Evolutionary conservation across 768 basidiomycete genomes (phyloP).

Genomic region (Austroboletus eburneus): DNA sequence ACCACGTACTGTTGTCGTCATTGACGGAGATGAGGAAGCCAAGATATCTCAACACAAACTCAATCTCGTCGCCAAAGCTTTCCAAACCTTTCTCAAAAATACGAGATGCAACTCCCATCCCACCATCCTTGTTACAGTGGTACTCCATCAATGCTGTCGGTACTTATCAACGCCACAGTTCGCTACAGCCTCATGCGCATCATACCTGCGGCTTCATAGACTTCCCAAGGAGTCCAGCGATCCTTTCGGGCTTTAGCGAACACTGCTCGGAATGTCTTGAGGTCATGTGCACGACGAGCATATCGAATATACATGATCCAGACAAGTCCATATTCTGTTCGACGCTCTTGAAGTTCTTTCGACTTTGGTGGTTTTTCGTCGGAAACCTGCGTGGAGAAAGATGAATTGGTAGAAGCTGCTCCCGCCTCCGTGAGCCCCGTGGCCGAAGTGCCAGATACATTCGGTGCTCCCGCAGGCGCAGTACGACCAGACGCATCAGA

Average conservation of each 20-base stretch:
- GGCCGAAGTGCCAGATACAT: slow-evolving; percentile 4
- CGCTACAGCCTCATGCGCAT: neutral
- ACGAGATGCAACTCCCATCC: slow-evolving; percentile 69
- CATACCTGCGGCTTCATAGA: slow-evolving; percentile 86
- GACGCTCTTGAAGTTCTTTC: slow-evolving; percentile 51
- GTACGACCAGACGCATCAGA: slow-evolving; percentile 31
- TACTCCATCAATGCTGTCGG: slow-evolving; percentile 87
- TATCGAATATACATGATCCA: slow-evolving; percentile 95
- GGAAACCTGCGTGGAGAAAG: slow-evolving; percentile 46
- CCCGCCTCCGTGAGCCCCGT: slow-evolving; percentile 27
- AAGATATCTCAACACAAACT: slow-evolving; percentile 85
- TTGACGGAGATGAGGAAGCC: slow-evolving; percentile 92
- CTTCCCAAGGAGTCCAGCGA: slow-evolving; percentile 82
- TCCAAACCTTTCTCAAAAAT: slow-evolving; percentile 95
- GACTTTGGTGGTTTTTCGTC: slow-evolving; percentile 52
- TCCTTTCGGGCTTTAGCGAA: slow-evolving; percentile 82
- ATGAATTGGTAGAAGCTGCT: slow-evolving; percentile 38
- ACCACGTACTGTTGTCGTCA: slow-evolving; percentile 83
- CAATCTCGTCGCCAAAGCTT: slow-evolving; percentile 72
- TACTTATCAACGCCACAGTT: slow-evolving; percentile 4
- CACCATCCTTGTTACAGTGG: slow-evolving; percentile 76
- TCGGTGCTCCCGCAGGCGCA: slow-evolving; percentile 23
- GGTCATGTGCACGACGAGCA: slow-evolving; percentile 80
- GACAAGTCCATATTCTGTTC: slow-evolving; percentile 71
- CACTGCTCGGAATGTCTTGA: slow-evolving; percentile 69